Percentiles rank a stretch among this genome's conserved stretches.
Conservation (phyloP, 495 filamentous ascomycete genomes). For the Endocarpon pusillum region DNA sequence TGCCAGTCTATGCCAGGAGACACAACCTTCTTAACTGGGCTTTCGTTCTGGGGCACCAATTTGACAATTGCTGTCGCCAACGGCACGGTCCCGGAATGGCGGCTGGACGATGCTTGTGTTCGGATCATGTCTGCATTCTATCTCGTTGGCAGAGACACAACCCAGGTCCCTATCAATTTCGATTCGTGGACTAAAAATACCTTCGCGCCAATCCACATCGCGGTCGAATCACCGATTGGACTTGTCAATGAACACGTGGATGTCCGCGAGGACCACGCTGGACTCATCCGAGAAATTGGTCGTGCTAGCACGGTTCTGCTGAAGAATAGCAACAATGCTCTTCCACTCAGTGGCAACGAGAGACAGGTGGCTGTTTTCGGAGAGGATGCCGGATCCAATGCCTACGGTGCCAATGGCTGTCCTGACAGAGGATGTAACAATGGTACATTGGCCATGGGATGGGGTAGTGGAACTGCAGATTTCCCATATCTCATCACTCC, state of each 20-base stretch:
- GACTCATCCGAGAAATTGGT: conserved; percentile 55
- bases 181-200: conserved; percentile 71
- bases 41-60: conserved; percentile 74
- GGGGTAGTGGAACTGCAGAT: conserved; percentile 79
- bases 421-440: conserved; percentile 65
- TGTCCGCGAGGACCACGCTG: conserved; percentile 58
- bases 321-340: conserved; percentile 58
- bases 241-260: conserved; percentile 70
- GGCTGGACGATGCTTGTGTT: conserved; percentile 81
- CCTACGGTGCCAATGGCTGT: conserved; percentile 73
- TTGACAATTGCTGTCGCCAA: conserved; percentile 76
- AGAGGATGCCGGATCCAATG: conserved; percentile 64
- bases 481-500: conserved; percentile 89
- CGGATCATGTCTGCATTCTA: conserved; percentile 90
- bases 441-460: conserved; percentile 84
- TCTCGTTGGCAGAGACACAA: conserved; percentile 58
- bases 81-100: conserved; percentile 78
- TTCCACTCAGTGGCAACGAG: conserved; percentile 62
- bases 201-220: conserved; percentile 48
- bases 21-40: conserved; percentile 48
- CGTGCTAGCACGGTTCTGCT: conserved; percentile 69
- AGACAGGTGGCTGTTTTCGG: conserved; percentile 69
- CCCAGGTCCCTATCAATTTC: conserved; percentile 60
- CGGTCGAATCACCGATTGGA: conserved; percentile 10
- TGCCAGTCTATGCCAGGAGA: conserved; percentile 97